Evolutionary conservation across 2,329 filamentous ascomycete genomes (phyloP), one percentile per base, ranked within the genome.

Genomic region (Penicillium italicum): DNA sequence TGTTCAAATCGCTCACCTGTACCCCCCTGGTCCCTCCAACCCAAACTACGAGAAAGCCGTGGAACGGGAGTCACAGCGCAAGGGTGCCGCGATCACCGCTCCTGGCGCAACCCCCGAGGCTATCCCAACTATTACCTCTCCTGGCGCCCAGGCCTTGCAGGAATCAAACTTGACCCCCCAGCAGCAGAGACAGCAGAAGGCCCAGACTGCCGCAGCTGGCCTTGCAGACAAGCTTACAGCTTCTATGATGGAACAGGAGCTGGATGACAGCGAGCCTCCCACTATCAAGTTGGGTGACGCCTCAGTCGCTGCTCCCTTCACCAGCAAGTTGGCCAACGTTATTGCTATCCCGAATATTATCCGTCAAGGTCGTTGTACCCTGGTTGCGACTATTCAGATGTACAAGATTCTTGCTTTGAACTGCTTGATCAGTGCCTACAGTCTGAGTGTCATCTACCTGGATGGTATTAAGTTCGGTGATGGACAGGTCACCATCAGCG

Each of bases 381-480:
- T 99, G 20, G 94, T 99, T 52, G 94, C 94, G 31, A 99, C 94
- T 0, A 97, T 99, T 62, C 94, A 99, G 80, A 99, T 99, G 93
- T 99, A 99, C 85, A 99, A 97, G 83, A 99, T 99, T 67, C 84
- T 99, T 49, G 94, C 94, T 8, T 80, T 99, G 57, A 99, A 99
- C 80, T 99, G 94, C 73, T 81, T 99, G 66, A 99, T 99, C 72
- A 96, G 90, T 66, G 94, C 94, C 36, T 99, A 99, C 84, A 96
- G 91, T 74, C 77, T 99, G 71, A 95, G 90, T 73, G 94, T 99
- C 18, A 82, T 99, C 55, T 99, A 99, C 70, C 84, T 99, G 1
- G 93, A 97, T 68, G 94, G 94, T 61, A 99, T 99, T 82, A 99
- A 99, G 79, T 99, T 99, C 71, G 92, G 94, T 54, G 94, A 99